Percentiles rank a stretch among this genome's conserved stretches.
Conservation (phyloP, 1,284 basidiomycete species). For the Puccinia hordei region DNA sequence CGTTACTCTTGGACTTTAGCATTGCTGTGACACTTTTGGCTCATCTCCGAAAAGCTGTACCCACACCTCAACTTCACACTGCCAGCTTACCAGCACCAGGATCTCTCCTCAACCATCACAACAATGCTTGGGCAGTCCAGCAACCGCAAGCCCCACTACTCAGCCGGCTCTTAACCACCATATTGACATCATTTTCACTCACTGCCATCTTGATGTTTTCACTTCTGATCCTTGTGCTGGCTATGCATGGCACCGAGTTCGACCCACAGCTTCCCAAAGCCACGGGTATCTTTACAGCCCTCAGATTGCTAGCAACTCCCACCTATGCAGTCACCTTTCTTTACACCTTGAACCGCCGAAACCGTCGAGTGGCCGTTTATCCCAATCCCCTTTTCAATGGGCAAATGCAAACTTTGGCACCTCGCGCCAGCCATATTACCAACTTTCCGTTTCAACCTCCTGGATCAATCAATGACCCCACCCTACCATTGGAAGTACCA, state of each 20-base stretch:
- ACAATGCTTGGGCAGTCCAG: constrained; percentile 1
- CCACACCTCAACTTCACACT: neutral
- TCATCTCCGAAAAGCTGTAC: constrained; percentile 18
- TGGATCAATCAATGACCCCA: neutral
- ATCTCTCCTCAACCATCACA: constrained; percentile 3
- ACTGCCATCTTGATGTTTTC: constrained; percentile 50
- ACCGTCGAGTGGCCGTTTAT: neutral
- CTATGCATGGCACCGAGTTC: constrained; percentile 50
- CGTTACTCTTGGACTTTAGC: constrained; percentile 44
- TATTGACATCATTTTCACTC: constrained; percentile 49
- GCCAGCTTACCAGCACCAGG: constrained; percentile 20
- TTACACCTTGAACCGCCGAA: constrained; percentile 47
- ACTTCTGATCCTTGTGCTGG: constrained; percentile 46
- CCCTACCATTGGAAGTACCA: neutral
- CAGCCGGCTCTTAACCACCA: constrained; percentile 45
- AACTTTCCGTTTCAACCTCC: neutral
- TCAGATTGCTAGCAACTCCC: constrained; percentile 44
- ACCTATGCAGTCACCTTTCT: constrained; percentile 50
- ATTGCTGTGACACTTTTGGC: constrained; percentile 42
- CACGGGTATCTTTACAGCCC: constrained; percentile 46
- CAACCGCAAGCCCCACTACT: constrained; percentile 37
- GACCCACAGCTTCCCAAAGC: constrained; percentile 47
- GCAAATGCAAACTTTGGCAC: constrained; percentile 2
- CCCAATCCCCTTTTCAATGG: constrained; percentile 1
- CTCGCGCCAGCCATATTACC: neutral